These are phyloP conservation scores for Musa acuminata DNA, from an alignment of 176 grass and related monocot genomes.

Conservation along the genomic window DNA sequence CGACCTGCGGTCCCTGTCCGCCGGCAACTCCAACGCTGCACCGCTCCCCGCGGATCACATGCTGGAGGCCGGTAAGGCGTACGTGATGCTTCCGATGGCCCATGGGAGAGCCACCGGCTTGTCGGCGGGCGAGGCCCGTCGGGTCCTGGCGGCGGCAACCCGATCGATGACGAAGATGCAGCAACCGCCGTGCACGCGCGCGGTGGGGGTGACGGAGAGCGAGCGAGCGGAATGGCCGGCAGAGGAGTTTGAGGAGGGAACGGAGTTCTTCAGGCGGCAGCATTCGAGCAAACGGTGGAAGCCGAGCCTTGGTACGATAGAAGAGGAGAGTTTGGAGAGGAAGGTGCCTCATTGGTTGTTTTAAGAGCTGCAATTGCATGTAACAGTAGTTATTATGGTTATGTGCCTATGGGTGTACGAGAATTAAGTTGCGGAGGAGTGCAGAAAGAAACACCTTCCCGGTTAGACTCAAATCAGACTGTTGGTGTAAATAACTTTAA, in stretches of 20 bases:
- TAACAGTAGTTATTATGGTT: too few species aligned
- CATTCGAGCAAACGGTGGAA: conserved; percentile 76
- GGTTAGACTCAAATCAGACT: too few species aligned
- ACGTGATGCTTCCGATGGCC: conserved; percentile 65
- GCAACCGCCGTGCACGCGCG: background rate
- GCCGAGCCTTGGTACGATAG: conserved; percentile 69
- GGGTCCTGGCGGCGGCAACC: conserved; percentile 33
- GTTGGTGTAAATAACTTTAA: too few species aligned
- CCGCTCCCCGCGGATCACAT: conserved; percentile 70
- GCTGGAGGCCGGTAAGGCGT: conserved; percentile 51
- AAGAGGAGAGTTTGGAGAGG: conserved; percentile 44
- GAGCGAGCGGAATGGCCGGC: background rate
- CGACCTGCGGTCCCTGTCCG: conserved; percentile 36
- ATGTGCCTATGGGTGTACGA: too few species aligned
- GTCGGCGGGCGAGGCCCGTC: conserved; percentile 58
- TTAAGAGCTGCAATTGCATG: conserved; percentile 13
- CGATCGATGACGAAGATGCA: background rate
- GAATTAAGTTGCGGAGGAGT: too few species aligned
- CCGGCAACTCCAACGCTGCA: conserved; percentile 27
- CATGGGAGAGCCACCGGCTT: conserved; percentile 35
- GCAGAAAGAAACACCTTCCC: too few species aligned
- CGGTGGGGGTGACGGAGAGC: background rate
- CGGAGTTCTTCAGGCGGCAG: conserved; percentile 62
- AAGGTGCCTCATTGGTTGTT: conserved; percentile 80
- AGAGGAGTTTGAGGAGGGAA: conserved; percentile 11